Conservation (phyloP, 768 basidiomycete genomes). For the Phylloporus sp. region DNA sequence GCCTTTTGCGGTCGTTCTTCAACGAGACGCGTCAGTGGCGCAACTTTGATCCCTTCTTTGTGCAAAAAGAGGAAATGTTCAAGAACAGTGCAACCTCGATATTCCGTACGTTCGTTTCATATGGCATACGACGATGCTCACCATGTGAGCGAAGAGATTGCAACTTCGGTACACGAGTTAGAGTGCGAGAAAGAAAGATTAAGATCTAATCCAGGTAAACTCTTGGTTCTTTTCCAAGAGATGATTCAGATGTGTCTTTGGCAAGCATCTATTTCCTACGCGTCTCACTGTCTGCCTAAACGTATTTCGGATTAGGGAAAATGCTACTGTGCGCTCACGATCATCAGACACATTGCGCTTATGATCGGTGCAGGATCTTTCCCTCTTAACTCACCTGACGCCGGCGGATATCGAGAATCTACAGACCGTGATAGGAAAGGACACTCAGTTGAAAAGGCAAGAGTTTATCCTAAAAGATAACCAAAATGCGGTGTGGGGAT, state of each 20-base stretch:
- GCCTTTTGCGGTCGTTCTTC: slow-evolving; percentile 72
- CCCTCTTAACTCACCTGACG: slow-evolving; percentile 81
- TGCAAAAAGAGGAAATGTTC: slow-evolving; percentile 79
- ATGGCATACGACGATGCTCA: not conserved
- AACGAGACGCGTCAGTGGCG: slow-evolving; percentile 64
- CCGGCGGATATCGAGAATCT: slow-evolving; percentile 77
- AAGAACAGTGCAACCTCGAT: slow-evolving; percentile 72
- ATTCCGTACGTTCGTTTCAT: slow-evolving; percentile 48
- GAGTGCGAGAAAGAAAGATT: slow-evolving; percentile 44
- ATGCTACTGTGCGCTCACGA: slow-evolving; percentile 70
- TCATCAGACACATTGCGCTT: not conserved
- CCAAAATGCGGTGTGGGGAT: slow-evolving; percentile 66
- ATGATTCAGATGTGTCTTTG: slow-evolving; percentile 91
- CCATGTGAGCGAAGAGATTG: slow-evolving; percentile 49
- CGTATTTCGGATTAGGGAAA: slow-evolving; percentile 57
- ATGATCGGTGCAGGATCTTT: slow-evolving; percentile 64
- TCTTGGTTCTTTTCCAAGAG: slow-evolving; percentile 66
- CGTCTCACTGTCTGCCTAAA: slow-evolving; percentile 3
- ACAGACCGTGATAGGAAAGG: slow-evolving; percentile 68
- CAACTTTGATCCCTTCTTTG: slow-evolving; percentile 75
- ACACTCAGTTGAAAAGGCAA: slow-evolving; percentile 72
- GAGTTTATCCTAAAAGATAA: slow-evolving; percentile 87
- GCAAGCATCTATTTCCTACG: slow-evolving; percentile 21
- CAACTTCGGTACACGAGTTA: slow-evolving; percentile 65
- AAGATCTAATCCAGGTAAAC: slow-evolving; percentile 44